These are phyloP conservation scores for Erythrophleum fordii DNA, from an alignment of 306 rosid genomes.

Conservation along the genomic window DNA sequence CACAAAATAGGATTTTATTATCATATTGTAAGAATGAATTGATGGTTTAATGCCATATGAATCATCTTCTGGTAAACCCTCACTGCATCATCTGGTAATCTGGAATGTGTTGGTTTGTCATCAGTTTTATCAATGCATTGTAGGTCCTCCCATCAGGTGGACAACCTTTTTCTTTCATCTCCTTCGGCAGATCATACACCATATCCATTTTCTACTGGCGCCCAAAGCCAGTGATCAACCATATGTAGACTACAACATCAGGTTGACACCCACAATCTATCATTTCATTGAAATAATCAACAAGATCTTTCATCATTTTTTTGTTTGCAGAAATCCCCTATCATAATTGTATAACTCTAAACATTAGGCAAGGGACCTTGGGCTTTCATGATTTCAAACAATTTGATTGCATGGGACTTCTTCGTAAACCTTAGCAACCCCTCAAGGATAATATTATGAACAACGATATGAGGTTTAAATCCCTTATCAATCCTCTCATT, in stretches of 20 bases:
- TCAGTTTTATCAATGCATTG: constrained; percentile 76
- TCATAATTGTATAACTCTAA: constrained; percentile 67
- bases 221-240: constrained; percentile 80
- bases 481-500: constrained; percentile 82
- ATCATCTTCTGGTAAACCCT: constrained; percentile 71
- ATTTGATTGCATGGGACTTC: constrained; percentile 78
- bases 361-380: constrained; percentile 72
- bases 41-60: constrained; percentile 61
- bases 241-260: constrained; percentile 69
- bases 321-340: constrained; percentile 74
- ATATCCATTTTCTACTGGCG: constrained; percentile 73
- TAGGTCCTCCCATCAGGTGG: constrained; percentile 73
- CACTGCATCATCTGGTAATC: constrained; percentile 77
- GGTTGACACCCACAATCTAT: constrained; percentile 60
- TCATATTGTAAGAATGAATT: constrained; percentile 85
- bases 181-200: constrained; percentile 58
- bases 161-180: constrained; percentile 66
- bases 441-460: constrained; percentile 75
- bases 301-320: constrained; percentile 67
- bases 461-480: constrained; percentile 74
- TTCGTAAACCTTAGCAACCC: constrained; percentile 72
- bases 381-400: constrained; percentile 83
- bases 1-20: constrained; percentile 79
- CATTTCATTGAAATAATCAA: constrained; percentile 65
- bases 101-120: constrained; percentile 67